Evolutionary conservation across 1,139 yeast genomes (phyloP), one percentile per base, ranked within the genome.

Genomic region (Candida sp.): DNA sequence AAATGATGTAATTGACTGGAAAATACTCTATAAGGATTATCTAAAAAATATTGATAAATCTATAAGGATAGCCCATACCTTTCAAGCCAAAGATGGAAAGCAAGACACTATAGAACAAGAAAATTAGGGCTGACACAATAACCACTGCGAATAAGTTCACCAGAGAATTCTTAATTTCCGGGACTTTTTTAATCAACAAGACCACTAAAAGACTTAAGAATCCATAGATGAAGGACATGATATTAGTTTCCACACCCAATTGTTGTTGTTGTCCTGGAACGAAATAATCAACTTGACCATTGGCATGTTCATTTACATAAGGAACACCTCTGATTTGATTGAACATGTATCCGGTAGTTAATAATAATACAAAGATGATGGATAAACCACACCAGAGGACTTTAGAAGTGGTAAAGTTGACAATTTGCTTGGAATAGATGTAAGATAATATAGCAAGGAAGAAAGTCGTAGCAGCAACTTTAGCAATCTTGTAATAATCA

Each of bases 271-370:
- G 90, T 29, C 87, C 82, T 5, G 76, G 74, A 7, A 70, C 56
- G 56, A 91, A 80, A 60, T 88, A 90, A 36, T 77, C 75, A 3
- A 77, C 72, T 3, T 65, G 64, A 25, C 91, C 93, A 40, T 77
- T 67, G 6, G 70, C 72, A 43, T 73, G 75, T 39, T 76, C 77
- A 47, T 81, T 82, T 33, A 85, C 73, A 56, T 82, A 86, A 19
- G 89, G 96, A 6, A 84, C 76, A 36, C 78, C 78, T 61, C 98
- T 81, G 50, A 93, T 93, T 54, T 81, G 80, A 62, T 89, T 90
- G 76, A 82, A 93, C 99, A 93, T 93, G 66, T 90, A 87, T 12
- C 99, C 99, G 9, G 95, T 75, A 42, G 81, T 83, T 70, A 91
- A 87, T 55, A 90, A 68, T 49, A 91, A 71, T 23, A 88, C 76